These are phyloP conservation scores for Tylopilus sp. DNA, from an alignment of 768 basidiomycete species.

Conservation along the genomic window DNA sequence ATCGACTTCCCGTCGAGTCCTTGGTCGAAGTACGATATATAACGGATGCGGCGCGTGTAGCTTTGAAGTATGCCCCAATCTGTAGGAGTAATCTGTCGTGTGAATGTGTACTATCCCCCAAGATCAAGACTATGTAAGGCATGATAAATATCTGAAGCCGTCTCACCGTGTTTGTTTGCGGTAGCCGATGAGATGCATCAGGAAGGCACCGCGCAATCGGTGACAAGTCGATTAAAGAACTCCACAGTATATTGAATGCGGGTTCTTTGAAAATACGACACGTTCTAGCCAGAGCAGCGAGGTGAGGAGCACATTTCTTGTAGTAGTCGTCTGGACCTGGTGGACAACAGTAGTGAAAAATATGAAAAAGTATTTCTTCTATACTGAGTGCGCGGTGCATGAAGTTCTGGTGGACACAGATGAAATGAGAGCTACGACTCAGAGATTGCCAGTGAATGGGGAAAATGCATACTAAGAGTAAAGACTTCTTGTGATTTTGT, in stretches of 20 bases:
- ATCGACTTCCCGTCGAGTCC: neutral
- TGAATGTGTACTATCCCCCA: neutral
- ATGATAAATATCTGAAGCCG: neutral
- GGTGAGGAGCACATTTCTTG: neutral
- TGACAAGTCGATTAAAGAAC: neutral
- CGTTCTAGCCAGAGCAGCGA: neutral
- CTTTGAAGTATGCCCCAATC: neutral
- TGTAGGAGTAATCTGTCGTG: neutral
- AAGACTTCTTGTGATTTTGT: too few species aligned
- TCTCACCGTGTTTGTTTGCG: neutral
- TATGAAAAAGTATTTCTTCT: neutral
- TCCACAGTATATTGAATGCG: neutral
- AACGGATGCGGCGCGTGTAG: neutral
- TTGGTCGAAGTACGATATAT: neutral
- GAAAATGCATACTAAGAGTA: too few species aligned
- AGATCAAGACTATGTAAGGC: neutral
- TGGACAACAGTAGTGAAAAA: neutral
- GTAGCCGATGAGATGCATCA: neutral
- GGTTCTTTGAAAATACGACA: neutral
- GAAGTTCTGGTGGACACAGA: too few species aligned
- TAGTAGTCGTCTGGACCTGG: neutral
- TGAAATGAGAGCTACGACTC: too few species aligned
- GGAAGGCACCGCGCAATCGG: neutral
- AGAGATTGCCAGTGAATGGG: too few species aligned
- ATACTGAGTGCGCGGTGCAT: neutral